These are phyloP conservation scores for Cylindrotheca fusiformis DNA, from an alignment of 108 stramenopile genomes.

Conservation along the genomic window DNA sequence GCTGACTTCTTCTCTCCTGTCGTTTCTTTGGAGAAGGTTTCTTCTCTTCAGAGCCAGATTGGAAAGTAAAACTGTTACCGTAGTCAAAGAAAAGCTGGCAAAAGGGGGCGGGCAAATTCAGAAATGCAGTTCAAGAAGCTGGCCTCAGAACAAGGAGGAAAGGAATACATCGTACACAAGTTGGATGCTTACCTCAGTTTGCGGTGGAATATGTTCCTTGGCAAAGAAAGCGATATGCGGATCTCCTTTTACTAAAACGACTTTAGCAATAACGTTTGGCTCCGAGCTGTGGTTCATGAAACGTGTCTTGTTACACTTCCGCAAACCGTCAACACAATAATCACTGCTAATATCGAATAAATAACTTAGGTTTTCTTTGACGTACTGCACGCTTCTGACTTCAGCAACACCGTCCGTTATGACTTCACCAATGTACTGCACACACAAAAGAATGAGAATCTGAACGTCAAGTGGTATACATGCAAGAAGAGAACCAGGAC, in stretches of 20 bases:
- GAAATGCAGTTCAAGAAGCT: no score
- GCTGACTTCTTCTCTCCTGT: no score
- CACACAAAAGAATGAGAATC: no score
- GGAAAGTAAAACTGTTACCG: slow-evolving; percentile 12
- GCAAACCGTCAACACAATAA: slow-evolving; percentile 68
- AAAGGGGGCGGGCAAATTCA: no score
- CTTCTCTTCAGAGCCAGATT: background rate
- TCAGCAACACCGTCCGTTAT: slow-evolving; percentile 85
- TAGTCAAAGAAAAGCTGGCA: slow-evolving; percentile 17
- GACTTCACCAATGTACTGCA: slow-evolving; percentile 81
- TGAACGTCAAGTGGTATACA: no score
- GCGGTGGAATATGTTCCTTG: slow-evolving; percentile 54
- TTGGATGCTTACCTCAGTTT: slow-evolving; percentile 45
- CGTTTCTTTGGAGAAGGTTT: no score
- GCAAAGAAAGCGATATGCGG: slow-evolving; percentile 82
- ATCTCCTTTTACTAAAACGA: slow-evolving; percentile 74
- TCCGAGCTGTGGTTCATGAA: slow-evolving; percentile 75
- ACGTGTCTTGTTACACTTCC: slow-evolving; percentile 80
- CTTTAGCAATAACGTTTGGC: slow-evolving; percentile 62
- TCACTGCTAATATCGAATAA: slow-evolving; percentile 81
- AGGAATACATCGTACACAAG: no score
- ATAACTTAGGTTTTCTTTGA: slow-evolving; percentile 67
- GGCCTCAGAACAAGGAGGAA: no score
- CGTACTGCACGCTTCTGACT: slow-evolving; percentile 77
- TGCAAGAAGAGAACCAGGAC: no score